Percentiles rank a stretch among this genome's conserved stretches.
phyloP scores from a whole-genome alignment of 1,284 basidiomycete genomes.

The Cryptococcus depauperatus region DNA sequence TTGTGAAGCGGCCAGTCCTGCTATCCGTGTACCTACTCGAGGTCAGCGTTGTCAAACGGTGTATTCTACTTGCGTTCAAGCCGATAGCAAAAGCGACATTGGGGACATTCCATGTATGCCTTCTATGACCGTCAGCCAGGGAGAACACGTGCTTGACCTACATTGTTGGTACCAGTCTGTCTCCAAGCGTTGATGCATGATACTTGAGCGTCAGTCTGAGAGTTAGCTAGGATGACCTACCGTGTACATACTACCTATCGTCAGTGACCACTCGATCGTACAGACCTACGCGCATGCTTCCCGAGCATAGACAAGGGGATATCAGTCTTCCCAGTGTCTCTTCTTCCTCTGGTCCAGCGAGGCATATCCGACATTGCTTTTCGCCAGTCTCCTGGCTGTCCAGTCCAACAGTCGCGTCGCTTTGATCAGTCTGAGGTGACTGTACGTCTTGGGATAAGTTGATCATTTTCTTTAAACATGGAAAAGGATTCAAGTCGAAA shows the following conservation, averaged over 20 bases:
- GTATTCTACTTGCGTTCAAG: conserved; percentile 23
- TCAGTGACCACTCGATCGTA: not conserved
- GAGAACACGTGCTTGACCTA: conserved; percentile 15
- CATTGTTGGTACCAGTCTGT: conserved; percentile 37
- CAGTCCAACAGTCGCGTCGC: not conserved
- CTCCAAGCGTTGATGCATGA: conserved; percentile 43
- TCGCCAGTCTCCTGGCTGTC: conserved; percentile 17
- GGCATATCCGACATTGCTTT: conserved; percentile 42
- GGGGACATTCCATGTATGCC: conserved; percentile 42
- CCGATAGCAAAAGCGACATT: conserved; percentile 40
- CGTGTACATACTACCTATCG: conserved; percentile 31
- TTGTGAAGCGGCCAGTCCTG: conserved; percentile 38
- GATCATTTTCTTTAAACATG: too few species aligned
- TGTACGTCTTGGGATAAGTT: too few species aligned
- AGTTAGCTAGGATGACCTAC: conserved; percentile 12
- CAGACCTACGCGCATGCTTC: conserved; percentile 39
- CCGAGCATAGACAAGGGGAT: conserved; percentile 42
- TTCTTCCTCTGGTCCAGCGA: conserved; percentile 38
- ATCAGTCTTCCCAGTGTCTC: conserved; percentile 36
- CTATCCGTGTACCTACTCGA: conserved; percentile 29
- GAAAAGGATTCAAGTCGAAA: too few species aligned
- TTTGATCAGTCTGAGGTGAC: too few species aligned
- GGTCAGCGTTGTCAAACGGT: conserved; percentile 1
- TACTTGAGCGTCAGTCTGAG: conserved; percentile 16
- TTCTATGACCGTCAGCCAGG: conserved; percentile 17